phyloP scores from a whole-genome alignment of 2,329 filamentous ascomycete species.

The Zymoseptoria pseudotritici region DNA sequence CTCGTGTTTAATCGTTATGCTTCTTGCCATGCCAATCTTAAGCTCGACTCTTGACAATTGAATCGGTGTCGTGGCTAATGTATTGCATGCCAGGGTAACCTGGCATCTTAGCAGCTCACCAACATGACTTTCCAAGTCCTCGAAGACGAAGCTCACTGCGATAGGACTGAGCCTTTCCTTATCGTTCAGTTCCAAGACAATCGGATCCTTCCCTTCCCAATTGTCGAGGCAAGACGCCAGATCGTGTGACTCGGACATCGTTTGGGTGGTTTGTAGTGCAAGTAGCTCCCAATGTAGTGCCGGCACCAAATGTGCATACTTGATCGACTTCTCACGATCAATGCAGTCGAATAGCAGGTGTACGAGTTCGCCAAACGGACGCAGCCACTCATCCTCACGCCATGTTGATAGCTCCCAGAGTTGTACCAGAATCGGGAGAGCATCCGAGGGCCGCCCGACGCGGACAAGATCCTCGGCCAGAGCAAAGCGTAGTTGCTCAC shows the following conservation, averaged over 20 bases:
- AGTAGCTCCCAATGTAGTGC: slow-evolving; percentile 52
- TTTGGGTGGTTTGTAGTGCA: slow-evolving; percentile 7
- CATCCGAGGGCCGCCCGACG: slow-evolving; percentile 44
- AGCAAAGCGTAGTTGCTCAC: slow-evolving; percentile 49
- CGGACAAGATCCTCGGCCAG: slow-evolving; percentile 48
- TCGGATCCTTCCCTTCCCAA: slow-evolving; percentile 4
- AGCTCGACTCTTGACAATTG: slow-evolving; percentile 15
- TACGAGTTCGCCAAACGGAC: slow-evolving; percentile 47
- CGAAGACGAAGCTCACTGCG: slow-evolving; percentile 46
- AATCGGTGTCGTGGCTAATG: slow-evolving; percentile 24
- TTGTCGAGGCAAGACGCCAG: slow-evolving; percentile 15
- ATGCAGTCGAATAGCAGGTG: slow-evolving; percentile 49
- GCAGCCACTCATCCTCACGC: slow-evolving; percentile 54
- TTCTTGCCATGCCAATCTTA: slow-evolving; percentile 10
- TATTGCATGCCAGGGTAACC: slow-evolving; percentile 44
- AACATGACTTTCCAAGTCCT: slow-evolving; percentile 49
- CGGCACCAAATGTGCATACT: slow-evolving; percentile 41
- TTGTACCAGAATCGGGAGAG: slow-evolving; percentile 43
- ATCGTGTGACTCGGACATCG: slow-evolving; percentile 4
- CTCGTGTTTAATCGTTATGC: slow-evolving; percentile 12
- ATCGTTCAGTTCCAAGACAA: slow-evolving; percentile 16
- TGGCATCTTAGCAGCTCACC: slow-evolving; percentile 53
- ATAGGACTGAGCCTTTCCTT: slow-evolving; percentile 32
- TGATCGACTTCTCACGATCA: slow-evolving; percentile 25
- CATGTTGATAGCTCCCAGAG: slow-evolving; percentile 52